Conservation (phyloP, 2,329 filamentous ascomycete genomes). For the Fusarium sp. region DNA sequence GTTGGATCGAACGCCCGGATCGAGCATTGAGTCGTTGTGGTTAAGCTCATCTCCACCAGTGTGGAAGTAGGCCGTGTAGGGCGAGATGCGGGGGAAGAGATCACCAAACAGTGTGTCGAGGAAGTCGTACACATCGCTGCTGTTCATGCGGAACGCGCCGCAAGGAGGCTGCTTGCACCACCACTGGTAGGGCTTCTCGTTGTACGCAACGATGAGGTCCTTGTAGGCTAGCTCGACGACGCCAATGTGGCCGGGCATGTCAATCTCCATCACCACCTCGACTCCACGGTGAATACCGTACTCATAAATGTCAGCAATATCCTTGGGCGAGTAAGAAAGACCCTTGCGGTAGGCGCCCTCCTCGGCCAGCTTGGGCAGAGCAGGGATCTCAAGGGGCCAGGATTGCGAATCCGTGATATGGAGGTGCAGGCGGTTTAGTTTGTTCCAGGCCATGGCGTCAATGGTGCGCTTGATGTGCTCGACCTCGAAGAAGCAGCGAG, state of each 20-base stretch:
- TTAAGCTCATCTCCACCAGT: conserved; percentile 91
- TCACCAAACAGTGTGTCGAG: conserved; percentile 80
- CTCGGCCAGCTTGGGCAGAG: conserved; percentile 74
- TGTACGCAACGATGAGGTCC: conserved; percentile 65
- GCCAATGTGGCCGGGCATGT: conserved; percentile 71
- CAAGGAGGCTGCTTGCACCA: conserved; percentile 74
- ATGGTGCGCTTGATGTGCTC: conserved; percentile 79
- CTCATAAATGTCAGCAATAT: conserved; percentile 75
- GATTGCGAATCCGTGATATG: conserved; percentile 87
- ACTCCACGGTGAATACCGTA: conserved; percentile 74
- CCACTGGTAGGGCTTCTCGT: conserved; percentile 65
- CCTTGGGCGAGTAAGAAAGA: conserved; percentile 74
- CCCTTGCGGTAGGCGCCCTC: conserved; percentile 79
- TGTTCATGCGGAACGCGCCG: conserved; percentile 82
- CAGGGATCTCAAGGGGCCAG: conserved; percentile 85
- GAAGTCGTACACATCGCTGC: conserved; percentile 75
- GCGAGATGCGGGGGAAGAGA: conserved; percentile 76
- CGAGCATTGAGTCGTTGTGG: conserved; percentile 72
- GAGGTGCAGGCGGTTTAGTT: conserved; percentile 85
- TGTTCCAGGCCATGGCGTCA: conserved; percentile 81
- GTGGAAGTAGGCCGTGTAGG: conserved; percentile 83
- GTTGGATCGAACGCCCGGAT: conserved; percentile 78
- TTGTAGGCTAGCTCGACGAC: conserved; percentile 65
- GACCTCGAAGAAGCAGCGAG: conserved; percentile 77
- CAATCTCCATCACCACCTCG: conserved; percentile 71